Conservation (phyloP, 1,139 yeast species). For the Candida glucosophila region DNA sequence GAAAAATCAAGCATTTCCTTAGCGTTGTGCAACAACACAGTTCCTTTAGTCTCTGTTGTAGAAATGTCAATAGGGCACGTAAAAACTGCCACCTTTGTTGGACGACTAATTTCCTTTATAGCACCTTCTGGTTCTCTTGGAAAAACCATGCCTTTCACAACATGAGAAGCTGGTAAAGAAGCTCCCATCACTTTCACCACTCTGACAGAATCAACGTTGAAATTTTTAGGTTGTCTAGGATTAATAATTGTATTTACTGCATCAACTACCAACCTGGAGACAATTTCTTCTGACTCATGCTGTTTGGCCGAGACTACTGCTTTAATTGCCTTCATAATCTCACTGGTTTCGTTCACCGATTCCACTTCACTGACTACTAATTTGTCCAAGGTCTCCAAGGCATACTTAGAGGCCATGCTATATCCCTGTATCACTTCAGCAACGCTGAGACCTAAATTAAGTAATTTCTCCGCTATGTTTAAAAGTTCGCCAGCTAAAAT, state of each 20-base stretch:
- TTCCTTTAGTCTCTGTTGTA: conserved; percentile 94
- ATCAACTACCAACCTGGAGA: conserved; percentile 75
- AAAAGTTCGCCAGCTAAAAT: conserved; percentile 84
- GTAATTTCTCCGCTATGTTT: conserved; percentile 72
- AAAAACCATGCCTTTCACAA: conserved; percentile 95
- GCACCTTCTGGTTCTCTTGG: conserved; percentile 95
- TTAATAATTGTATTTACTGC: conserved; percentile 71
- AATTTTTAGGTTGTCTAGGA: conserved; percentile 52
- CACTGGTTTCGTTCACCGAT: conserved; percentile 44
- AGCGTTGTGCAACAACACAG: conserved; percentile 90
- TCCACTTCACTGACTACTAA: conserved; percentile 58
- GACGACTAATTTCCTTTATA: conserved; percentile 49
- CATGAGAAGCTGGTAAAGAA: conserved; percentile 63
- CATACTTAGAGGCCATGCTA: conserved; percentile 71
- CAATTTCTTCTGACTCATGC: conserved; percentile 74
- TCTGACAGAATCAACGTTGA: conserved; percentile 88
- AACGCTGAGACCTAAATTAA: conserved; percentile 77
- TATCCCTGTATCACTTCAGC: conserved; percentile 88
- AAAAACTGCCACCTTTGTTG: conserved; percentile 83
- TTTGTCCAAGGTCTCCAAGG: conserved; percentile 58
- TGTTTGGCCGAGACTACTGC: conserved; percentile 93
- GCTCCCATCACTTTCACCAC: conserved; percentile 97
- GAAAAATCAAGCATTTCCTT: conserved; percentile 94
- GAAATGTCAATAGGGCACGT: conserved; percentile 93
- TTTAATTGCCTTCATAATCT: conserved; percentile 66